Evolutionary conservation across 148 eudicot genomes (phyloP).

Genomic region (Fagopyrum tataricum): DNA sequence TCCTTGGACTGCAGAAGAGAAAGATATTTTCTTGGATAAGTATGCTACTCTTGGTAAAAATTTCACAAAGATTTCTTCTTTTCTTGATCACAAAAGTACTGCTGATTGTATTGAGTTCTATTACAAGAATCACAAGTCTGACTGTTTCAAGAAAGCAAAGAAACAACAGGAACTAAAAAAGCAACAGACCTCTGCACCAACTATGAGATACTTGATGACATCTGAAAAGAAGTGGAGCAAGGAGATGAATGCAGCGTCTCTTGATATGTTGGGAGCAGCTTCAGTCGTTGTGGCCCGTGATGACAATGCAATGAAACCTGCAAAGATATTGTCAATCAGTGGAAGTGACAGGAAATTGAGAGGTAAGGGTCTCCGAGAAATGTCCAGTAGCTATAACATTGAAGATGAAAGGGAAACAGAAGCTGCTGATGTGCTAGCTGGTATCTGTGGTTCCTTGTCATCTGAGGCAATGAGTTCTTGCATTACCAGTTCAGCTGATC

Average conservation of each 20-base stretch:
- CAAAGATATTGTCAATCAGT: constrained; percentile 26
- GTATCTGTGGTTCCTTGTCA: constrained; percentile 84
- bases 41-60: constrained; percentile 62
- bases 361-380: constrained; percentile 29
- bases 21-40: constrained; percentile 66
- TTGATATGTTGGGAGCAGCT: constrained; percentile 71
- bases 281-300: constrained; percentile 63
- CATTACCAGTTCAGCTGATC: constrained; percentile 75
- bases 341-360: constrained; percentile 23
- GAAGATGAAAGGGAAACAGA: constrained; percentile 65
- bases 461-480: constrained; percentile 94
- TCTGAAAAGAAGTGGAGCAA: constrained; percentile 61
- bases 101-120: constrained; percentile 91
- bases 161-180: constrained; percentile 42
- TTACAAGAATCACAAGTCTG: constrained; percentile 89
- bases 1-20: constrained; percentile 75
- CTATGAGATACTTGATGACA: constrained; percentile 52
- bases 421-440: constrained; percentile 93
- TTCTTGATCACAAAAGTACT: constrained; percentile 70
- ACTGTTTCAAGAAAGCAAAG: constrained; percentile 50
- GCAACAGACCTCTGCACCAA: constrained; percentile 45
- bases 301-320: constrained; percentile 34
- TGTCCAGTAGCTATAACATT: constrained; percentile 34
- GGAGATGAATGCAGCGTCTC: constrained; percentile 61
- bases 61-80: constrained; percentile 71